phyloP scores from a whole-genome alignment of 768 basidiomycete species.

The Mycena belliarum region DNA sequence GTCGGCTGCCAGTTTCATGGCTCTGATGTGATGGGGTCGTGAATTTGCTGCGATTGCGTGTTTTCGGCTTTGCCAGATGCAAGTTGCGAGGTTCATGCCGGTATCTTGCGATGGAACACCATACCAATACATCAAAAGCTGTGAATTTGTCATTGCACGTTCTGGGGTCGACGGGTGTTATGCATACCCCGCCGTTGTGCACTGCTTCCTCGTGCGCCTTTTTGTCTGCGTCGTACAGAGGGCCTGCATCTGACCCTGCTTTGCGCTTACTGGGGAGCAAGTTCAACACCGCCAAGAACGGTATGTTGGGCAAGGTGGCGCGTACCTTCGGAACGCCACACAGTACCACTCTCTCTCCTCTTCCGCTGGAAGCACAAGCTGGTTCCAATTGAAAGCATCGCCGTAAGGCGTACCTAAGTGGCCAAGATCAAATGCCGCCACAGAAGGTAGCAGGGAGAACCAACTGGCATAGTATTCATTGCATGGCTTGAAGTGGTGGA shows the following conservation, averaged over 20 bases:
- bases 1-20: constrained; percentile 75
- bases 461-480: constrained; percentile 58
- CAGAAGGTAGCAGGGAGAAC: not conserved
- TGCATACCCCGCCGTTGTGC: constrained; percentile 75
- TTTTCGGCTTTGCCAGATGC: constrained; percentile 90
- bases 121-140: constrained; percentile 94
- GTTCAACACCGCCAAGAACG: not conserved
- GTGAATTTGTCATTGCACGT: constrained; percentile 8
- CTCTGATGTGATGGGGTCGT: constrained; percentile 77
- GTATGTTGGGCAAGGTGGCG: not conserved
- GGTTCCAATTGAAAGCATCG: constrained; percentile 87
- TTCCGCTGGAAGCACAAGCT: constrained; percentile 63
- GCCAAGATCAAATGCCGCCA: not conserved
- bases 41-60: constrained; percentile 82
- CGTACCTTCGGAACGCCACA: constrained; percentile 72
- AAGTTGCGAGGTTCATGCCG: constrained; percentile 90
- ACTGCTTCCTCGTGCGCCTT: constrained; percentile 93
- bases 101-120: constrained; percentile 76
- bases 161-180: not conserved
- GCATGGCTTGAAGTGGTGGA: constrained; percentile 73
- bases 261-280: constrained; percentile 57
- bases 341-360: constrained; percentile 90
- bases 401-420: constrained; percentile 49
- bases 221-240: constrained; percentile 84
- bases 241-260: constrained; percentile 63